These are phyloP conservation scores for Vaccinium myrtillus DNA, from an alignment of 148 eudicot species.

Conservation along the genomic window DNA sequence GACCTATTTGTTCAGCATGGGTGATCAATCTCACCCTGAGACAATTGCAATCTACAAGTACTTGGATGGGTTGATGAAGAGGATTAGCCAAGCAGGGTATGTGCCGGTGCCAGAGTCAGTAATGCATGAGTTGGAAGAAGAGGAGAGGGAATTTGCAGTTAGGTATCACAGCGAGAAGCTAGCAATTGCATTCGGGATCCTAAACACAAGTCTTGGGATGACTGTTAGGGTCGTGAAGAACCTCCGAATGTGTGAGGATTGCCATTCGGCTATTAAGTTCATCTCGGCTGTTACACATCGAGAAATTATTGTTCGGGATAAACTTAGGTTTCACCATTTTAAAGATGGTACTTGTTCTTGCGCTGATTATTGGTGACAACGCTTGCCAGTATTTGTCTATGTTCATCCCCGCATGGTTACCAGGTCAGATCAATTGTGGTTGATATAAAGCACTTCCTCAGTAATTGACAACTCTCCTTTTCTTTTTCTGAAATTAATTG, in stretches of 20 bases:
- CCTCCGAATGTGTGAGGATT: conserved; percentile 69
- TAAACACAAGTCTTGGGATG: conserved; percentile 32
- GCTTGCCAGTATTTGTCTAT: not conserved
- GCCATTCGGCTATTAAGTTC: conserved; percentile 62
- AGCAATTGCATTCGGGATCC: conserved; percentile 59
- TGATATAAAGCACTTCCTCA: too few species aligned
- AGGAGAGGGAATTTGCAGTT: conserved; percentile 51
- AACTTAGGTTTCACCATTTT: conserved; percentile 71
- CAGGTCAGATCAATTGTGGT: too few species aligned
- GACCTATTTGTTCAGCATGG: conserved; percentile 57
- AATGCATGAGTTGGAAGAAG: conserved; percentile 66
- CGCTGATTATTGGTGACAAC: conserved; percentile 54
- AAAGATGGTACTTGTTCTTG: conserved; percentile 63
- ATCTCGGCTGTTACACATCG: conserved; percentile 42
- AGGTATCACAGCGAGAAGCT: conserved; percentile 73
- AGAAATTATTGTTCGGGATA: conserved; percentile 61
- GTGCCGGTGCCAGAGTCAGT: conserved; percentile 41
- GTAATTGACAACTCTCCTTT: not conserved
- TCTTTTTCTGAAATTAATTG: too few species aligned
- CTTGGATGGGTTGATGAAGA: conserved; percentile 54
- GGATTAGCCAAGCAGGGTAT: conserved; percentile 50
- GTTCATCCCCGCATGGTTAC: too few species aligned
- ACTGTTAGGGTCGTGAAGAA: conserved; percentile 56
- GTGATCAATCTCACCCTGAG: conserved; percentile 52
- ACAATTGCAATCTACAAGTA: conserved; percentile 39